Conservation (phyloP, 1,284 basidiomycete species). For the Chalciporus sp. region DNA sequence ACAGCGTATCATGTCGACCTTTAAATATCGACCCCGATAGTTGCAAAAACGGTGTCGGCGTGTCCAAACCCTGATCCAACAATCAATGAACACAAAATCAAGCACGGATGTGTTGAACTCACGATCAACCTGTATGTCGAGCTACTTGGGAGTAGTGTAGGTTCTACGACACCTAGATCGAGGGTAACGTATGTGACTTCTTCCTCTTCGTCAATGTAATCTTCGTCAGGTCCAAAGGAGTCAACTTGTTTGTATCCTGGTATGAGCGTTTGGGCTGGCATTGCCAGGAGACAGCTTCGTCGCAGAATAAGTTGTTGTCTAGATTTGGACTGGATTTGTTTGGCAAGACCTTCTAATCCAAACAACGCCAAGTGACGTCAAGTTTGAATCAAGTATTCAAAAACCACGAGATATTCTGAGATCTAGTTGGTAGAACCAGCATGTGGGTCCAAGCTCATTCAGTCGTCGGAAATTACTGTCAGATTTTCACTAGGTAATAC, state of each 20-base stretch:
- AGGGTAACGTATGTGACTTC: constrained; percentile 70
- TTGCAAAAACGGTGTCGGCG: constrained; percentile 72
- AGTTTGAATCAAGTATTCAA: too few relatives aligned
- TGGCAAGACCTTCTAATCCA: constrained; percentile 16
- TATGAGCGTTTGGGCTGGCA: constrained; percentile 31
- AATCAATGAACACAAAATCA: neutral
- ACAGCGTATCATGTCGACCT: constrained; percentile 61
- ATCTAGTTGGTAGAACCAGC: too few relatives aligned
- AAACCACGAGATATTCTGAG: too few relatives aligned
- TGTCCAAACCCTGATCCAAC: constrained; percentile 64
- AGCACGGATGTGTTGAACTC: constrained; percentile 31
- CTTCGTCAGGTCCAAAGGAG: constrained; percentile 57
- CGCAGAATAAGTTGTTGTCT: neutral
- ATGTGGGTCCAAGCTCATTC: too few relatives aligned
- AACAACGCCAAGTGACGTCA: constrained; percentile 18
- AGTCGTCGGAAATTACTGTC: too few relatives aligned
- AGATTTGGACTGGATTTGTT: constrained; percentile 9
- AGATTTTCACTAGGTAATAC: too few relatives aligned
- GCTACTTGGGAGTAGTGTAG: constrained; percentile 68
- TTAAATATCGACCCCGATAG: constrained; percentile 72
- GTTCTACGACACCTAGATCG: constrained; percentile 71
- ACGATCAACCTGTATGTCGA: constrained; percentile 73
- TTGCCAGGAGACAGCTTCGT: neutral
- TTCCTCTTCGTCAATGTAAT: constrained; percentile 62
- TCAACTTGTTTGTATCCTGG: constrained; percentile 67